Evolutionary conservation across 768 basidiomycete genomes (phyloP).

Genomic region (Trametes punicea): DNA sequence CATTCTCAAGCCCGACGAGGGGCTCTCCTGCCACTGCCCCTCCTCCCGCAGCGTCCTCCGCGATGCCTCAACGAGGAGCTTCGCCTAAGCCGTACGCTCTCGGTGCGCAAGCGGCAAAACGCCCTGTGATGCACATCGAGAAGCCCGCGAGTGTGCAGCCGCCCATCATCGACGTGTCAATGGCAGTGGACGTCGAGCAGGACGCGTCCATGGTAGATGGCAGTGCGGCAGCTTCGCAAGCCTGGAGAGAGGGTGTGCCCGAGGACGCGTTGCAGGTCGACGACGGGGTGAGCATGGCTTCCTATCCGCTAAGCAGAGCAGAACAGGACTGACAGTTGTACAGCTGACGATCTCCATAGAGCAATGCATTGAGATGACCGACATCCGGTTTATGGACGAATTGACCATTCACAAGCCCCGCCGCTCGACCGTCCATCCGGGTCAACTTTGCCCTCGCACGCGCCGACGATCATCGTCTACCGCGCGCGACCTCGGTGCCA

Average conservation of each 20-base stretch:
- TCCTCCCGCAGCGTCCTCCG: conserved; percentile 27
- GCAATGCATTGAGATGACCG: conserved; percentile 77
- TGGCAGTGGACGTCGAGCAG: conserved; percentile 12
- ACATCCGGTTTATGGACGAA: conserved; percentile 81
- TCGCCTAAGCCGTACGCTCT: conserved; percentile 1
- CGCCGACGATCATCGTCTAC: conserved; percentile 38
- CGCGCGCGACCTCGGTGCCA: conserved; percentile 12
- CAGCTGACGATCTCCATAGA: conserved; percentile 75
- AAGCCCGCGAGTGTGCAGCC: conserved; percentile 4
- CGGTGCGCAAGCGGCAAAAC: not conserved
- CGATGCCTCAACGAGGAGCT: not conserved
- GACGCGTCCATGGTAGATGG: not conserved
- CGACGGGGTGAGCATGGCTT: conserved; percentile 36
- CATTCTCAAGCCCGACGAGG: conserved; percentile 33
- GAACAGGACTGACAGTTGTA: not conserved
- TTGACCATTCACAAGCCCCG: conserved; percentile 61
- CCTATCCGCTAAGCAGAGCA: not conserved
- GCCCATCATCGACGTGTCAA: conserved; percentile 14
- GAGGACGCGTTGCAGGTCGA: conserved; percentile 34
- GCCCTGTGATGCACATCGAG: conserved; percentile 11
- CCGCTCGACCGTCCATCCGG: conserved; percentile 65
- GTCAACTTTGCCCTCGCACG: conserved; percentile 49
- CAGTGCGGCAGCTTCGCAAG: conserved; percentile 12
- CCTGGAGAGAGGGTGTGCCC: conserved; percentile 23
- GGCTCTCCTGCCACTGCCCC: conserved; percentile 35